Conservation (phyloP, 768 basidiomycete species). For the Boletus insuetus region DNA sequence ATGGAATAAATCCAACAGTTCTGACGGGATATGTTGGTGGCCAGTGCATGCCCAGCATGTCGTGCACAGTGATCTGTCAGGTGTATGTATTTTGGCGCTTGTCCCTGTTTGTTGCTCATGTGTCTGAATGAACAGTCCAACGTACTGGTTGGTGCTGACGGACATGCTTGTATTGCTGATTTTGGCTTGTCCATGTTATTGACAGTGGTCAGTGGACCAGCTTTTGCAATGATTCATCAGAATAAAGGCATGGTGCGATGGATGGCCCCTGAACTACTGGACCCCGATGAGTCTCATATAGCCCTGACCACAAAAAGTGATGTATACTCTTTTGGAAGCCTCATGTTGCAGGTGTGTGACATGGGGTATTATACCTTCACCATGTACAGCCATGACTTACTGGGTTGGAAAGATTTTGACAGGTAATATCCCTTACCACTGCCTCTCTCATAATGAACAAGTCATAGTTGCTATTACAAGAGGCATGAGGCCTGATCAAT, state of each 20-base stretch:
- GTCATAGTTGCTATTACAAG: not conserved
- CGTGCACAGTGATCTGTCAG: not conserved
- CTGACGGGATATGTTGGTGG: not conserved
- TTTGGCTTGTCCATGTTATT: constrained; percentile 7
- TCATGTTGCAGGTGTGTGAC: constrained; percentile 11
- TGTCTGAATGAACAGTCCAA: not conserved
- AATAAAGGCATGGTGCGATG: not conserved
- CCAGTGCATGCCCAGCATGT: not conserved
- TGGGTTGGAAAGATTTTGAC: not conserved
- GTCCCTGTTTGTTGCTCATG: not conserved
- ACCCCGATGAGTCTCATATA: not conserved
- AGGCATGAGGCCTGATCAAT: not conserved
- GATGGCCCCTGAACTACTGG: constrained; percentile 2
- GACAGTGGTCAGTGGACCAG: not conserved
- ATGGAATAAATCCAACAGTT: too few species aligned
- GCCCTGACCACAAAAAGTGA: not conserved
- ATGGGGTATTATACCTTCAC: not conserved
- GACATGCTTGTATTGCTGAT: constrained; percentile 1
- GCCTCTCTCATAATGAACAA: not conserved
- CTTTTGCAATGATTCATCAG: not conserved
- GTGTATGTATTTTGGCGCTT: not conserved
- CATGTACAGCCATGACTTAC: not conserved
- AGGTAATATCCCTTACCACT: constrained; percentile 1
- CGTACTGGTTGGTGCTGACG: not conserved
- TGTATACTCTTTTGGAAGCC: constrained; percentile 7